phyloP scores from a whole-genome alignment of 768 basidiomycete species.

The Kondoa malvinella region DNA sequence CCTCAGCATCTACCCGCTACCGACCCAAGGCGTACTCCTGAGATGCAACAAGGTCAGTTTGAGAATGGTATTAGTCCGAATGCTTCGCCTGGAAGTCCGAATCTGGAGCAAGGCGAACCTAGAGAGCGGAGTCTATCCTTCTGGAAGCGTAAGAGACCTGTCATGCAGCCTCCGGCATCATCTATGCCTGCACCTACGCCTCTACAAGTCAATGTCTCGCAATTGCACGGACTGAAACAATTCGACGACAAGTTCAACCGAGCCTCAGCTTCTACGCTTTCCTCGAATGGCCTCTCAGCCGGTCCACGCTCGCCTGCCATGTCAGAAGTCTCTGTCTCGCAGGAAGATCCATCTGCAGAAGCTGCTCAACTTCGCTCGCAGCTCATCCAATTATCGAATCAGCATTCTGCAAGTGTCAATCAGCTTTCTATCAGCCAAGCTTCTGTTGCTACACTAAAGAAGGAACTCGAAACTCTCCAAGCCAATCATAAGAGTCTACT shows the following conservation, averaged over 20 bases:
- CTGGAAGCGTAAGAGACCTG: background rate
- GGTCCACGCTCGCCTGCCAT: background rate
- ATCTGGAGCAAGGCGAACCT: background rate
- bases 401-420: background rate
- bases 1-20: background rate
- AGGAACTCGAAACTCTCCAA: conserved; percentile 3
- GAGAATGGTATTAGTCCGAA: background rate
- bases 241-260: background rate
- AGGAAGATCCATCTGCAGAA: background rate
- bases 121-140: conserved; percentile 1
- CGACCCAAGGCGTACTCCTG: conserved; percentile 8
- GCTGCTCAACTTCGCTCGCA: background rate
- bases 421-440: background rate
- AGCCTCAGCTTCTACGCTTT: background rate
- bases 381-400: background rate
- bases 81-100: background rate
- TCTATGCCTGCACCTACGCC: background rate
- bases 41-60: conserved; percentile 1
- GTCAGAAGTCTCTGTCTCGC: background rate
- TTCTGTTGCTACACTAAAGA: conserved; percentile 1
- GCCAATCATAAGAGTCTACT: conserved; percentile 3
- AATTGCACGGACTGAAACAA: background rate
- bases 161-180: background rate
- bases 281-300: background rate
- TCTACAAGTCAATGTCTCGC: background rate